A percentile compares a stretch with the other conserved stretches of the same genome.
Conservation (phyloP, 805 yeast species). For the Saccharomycopsis oosterbeekiorum region DNA sequence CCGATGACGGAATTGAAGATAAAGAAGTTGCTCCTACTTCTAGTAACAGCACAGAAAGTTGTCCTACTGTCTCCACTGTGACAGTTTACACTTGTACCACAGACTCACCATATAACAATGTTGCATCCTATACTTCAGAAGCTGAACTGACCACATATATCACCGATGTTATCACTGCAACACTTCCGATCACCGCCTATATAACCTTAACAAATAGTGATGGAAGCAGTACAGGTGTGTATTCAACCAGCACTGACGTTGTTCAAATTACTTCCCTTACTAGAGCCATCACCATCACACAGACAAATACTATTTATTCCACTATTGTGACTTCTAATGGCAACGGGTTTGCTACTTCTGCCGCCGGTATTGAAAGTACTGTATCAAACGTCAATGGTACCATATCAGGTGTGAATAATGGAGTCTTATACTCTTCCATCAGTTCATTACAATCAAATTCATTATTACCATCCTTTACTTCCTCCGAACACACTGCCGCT, state of each 20-base stretch:
- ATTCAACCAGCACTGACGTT: slow-evolving; percentile 4
- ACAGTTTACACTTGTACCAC: slow-evolving; percentile 1
- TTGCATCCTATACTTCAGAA: slow-evolving; percentile 1
- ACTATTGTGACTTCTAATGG: background rate
- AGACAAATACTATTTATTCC: slow-evolving; percentile 5
- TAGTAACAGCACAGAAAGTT: slow-evolving; percentile 3
- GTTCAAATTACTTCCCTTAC: slow-evolving; percentile 6
- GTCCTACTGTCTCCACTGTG: background rate
- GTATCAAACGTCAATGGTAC: background rate
- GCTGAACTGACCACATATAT: slow-evolving; percentile 4
- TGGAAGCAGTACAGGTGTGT: slow-evolving; percentile 4
- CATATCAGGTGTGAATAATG: too few relatives aligned
- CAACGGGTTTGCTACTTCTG: background rate
- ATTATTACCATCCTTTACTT: slow-evolving; percentile 77
- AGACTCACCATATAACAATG: background rate
- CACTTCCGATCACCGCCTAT: slow-evolving; percentile 11
- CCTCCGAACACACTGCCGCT: slow-evolving; percentile 94
- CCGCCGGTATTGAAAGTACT: background rate
- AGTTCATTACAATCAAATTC: slow-evolving; percentile 49
- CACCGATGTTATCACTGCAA: slow-evolving; percentile 9
- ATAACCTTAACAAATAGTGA: slow-evolving; percentile 11
- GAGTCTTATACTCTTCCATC: background rate
- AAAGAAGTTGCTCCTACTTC: background rate
- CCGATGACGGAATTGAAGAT: background rate
- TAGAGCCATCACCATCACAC: slow-evolving; percentile 2